These are phyloP conservation scores for Coemansia sp. DNA, from an alignment of 192 early-diverging fungal species.

Conservation along the genomic window DNA sequence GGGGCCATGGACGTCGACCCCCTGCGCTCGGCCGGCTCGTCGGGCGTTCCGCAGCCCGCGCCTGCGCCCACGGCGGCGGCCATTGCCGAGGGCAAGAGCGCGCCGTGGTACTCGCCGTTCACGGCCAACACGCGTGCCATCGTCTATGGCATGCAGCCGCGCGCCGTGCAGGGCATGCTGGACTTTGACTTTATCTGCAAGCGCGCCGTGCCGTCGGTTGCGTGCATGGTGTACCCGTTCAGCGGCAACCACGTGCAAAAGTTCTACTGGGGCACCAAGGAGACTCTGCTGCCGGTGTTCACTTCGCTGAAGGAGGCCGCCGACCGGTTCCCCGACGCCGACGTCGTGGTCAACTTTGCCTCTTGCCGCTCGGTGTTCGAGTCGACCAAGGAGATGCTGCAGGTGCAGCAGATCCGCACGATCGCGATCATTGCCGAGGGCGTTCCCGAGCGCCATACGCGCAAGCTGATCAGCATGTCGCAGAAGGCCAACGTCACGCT, in stretches of 20 bases:
- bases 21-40: constrained; percentile 26
- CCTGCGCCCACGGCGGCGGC: constrained; percentile 51
- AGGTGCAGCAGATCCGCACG: constrained; percentile 80
- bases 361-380: constrained; percentile 94
- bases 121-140: constrained; percentile 81
- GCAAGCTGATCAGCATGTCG: constrained; percentile 85
- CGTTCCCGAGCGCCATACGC: constrained; percentile 94
- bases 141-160: constrained; percentile 98
- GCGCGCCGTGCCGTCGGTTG: constrained; percentile 85
- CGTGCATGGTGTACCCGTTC: constrained; percentile 99
- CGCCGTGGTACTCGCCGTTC: constrained; percentile 74
- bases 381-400: constrained; percentile 85
- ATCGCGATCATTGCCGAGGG: constrained; percentile 98
- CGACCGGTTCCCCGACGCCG: constrained; percentile 84
- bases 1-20: constrained; percentile 39
- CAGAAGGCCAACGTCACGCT: constrained; percentile 75
- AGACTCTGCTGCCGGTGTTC: constrained; percentile 93
- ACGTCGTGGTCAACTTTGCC: constrained; percentile 97
- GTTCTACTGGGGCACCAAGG: constrained; percentile 99
- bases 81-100: constrained; percentile 25
- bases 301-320: constrained; percentile 81
- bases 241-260: constrained; percentile 98
- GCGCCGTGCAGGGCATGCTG: constrained; percentile 98
- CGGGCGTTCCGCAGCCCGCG: constrained; percentile 47
- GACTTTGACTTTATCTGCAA: constrained; percentile 99